Base-by-base conservation (phyloP, 1,139 yeast genomes). In the Yamadazyma conglobata region DNA sequence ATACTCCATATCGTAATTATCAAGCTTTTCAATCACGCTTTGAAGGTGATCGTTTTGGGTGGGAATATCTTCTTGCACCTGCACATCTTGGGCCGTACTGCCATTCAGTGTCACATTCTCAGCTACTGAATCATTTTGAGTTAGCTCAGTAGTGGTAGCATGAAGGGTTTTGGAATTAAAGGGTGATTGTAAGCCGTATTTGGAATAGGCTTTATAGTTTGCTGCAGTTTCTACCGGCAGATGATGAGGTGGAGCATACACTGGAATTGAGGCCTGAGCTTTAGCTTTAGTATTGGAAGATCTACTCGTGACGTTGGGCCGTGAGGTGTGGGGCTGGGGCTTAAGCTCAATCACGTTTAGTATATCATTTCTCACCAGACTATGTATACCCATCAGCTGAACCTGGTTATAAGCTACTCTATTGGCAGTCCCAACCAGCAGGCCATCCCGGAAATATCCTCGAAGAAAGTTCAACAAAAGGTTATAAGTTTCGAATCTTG, bases 291-390 rank as follows among this genome's bases (percentile, higher is more conserved):
- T n/a, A n/a, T n/a, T n/a, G n/a, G n/a, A n/a, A n/a, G n/a, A n/a
- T n/a, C n/a, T n/a, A n/a, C n/a, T n/a, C n/a, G n/a, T n/a, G n/a
- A n/a, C n/a, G n/a, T n/a, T n/a, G n/a, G n/a, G n/a, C n/a, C n/a
- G n/a, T n/a, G n/a, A n/a, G n/a, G n/a, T n/a, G n/a, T n/a, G n/a
- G n/a, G n/a, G n/a, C n/a, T n/a, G n/a, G n/a, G 30, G 30, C 9
- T 21, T 20, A 10, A 22, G 15, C 11, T 27, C 34, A n/a, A 35
- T 35, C 6, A 33, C 30, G 10, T 19, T 32, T 19, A 35, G 28
- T 10, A 35, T 19, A n/a, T 19, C 25, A 7, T 32, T 32, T 32
- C 34, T 32, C 19, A 35, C 28, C 9, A 12, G n/a, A 5, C 17
- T 25, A 22, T 27, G 27, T 3, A 32, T 25, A 5, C n/a, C 7